A percentile compares a stretch with the other conserved stretches of the same genome.
Evolutionary conservation across 208 protist genomes (phyloP).

Genomic region (Angomonas desouzai): DNA sequence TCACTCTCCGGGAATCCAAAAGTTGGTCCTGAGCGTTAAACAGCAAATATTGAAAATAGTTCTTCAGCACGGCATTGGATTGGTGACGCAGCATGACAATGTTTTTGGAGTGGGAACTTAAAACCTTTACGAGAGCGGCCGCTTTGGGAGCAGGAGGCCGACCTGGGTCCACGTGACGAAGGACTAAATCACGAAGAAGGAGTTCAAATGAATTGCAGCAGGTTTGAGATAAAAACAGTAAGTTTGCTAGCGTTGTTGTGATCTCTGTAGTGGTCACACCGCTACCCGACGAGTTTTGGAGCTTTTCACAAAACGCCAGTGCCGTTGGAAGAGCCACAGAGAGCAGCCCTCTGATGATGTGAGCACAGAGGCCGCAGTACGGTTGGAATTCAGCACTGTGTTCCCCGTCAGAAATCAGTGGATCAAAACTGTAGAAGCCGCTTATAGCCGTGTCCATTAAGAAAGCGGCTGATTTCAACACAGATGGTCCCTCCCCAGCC

Average conservation of each 20-base stretch:
- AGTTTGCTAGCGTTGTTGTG: neutral
- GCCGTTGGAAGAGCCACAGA: neutral
- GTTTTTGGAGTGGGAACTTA: neutral
- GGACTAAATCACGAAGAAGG: neutral
- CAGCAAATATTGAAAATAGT: neutral
- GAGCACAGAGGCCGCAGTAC: neutral
- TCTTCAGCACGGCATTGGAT: neutral
- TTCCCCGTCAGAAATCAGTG: neutral
- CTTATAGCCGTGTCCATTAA: neutral
- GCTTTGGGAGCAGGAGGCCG: neutral
- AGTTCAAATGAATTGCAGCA: neutral
- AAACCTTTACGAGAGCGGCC: neutral
- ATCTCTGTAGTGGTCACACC: neutral
- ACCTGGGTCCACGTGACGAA: neutral
- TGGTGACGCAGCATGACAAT: neutral
- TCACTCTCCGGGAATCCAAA: neutral
- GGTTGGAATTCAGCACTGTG: neutral
- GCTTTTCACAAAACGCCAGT: neutral
- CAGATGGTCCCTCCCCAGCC: neutral
- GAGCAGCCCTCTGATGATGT: neutral
- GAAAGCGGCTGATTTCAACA: neutral
- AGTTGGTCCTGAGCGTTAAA: constrained; percentile 4
- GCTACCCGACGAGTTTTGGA: neutral
- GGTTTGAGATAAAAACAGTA: neutral
- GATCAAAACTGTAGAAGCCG: neutral